Conservation (phyloP, 148 eudicot species). For the Euryodendron excelsum region DNA sequence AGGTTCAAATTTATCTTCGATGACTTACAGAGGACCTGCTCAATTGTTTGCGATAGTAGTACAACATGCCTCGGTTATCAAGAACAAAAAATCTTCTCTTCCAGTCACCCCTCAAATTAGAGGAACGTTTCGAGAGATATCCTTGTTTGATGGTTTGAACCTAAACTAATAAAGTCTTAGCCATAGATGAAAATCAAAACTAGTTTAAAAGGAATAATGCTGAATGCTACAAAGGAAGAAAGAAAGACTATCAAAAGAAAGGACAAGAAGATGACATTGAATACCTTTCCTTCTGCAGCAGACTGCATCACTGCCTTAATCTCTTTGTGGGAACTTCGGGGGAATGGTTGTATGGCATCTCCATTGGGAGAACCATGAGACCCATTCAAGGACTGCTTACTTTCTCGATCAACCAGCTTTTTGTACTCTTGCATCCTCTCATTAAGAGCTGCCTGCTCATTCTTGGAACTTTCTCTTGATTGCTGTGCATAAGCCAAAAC, state of each 20-base stretch:
- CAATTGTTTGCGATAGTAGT: slow-evolving; percentile 90
- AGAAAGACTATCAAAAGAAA: neutral
- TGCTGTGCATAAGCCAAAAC: slow-evolving; percentile 65
- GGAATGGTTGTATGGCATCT: slow-evolving; percentile 43
- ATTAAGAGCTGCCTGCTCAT: slow-evolving; percentile 73
- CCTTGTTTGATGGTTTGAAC: slow-evolving; percentile 96
- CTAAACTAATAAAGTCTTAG: slow-evolving; percentile 59
- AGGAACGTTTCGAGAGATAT: slow-evolving; percentile 89
- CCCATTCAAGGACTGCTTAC: slow-evolving; percentile 44
- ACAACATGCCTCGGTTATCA: slow-evolving; percentile 92
- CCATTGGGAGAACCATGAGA: slow-evolving; percentile 33
- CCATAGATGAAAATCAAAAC: slow-evolving; percentile 18
- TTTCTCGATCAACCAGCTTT: slow-evolving; percentile 66
- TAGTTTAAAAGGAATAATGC: neutral
- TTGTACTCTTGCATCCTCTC: slow-evolving; percentile 83
- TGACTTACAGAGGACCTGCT: slow-evolving; percentile 70
- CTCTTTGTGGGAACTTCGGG: slow-evolving; percentile 59
- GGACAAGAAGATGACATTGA: slow-evolving; percentile 6
- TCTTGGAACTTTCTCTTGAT: slow-evolving; percentile 59
- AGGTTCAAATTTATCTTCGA: neutral
- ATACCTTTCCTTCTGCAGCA: slow-evolving; percentile 85
- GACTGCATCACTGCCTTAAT: slow-evolving; percentile 87
- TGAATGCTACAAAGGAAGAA: neutral
- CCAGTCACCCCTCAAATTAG: slow-evolving; percentile 95
- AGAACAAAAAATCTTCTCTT: slow-evolving; percentile 95